phyloP scores from a whole-genome alignment of 208 protist genomes.

The Trypanosoma avium region DNA sequence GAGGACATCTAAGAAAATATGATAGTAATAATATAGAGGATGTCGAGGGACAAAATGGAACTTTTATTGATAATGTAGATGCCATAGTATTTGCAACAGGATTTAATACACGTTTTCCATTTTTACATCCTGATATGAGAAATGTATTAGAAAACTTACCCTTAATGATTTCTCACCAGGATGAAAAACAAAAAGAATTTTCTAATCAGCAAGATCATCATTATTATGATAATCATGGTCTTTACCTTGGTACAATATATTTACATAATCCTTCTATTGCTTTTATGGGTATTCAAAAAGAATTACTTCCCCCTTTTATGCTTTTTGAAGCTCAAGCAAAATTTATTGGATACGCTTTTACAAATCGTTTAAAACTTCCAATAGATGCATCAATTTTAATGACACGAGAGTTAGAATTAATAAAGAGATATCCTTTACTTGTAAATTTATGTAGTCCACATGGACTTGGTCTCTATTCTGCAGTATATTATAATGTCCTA shows the following conservation, averaged over 20 bases:
- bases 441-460: slow-evolving; percentile 36
- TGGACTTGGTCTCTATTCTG: slow-evolving; percentile 72
- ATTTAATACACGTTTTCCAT: slow-evolving; percentile 71
- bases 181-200: neutral
- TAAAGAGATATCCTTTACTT: slow-evolving; percentile 35
- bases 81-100: slow-evolving; percentile 82
- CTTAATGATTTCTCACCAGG: slow-evolving; percentile 11
- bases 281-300: slow-evolving; percentile 76
- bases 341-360: slow-evolving; percentile 82
- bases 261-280: slow-evolving; percentile 58
- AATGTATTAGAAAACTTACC: slow-evolving; percentile 47
- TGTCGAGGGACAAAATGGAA: slow-evolving; percentile 13
- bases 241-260: slow-evolving; percentile 82
- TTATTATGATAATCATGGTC: slow-evolving; percentile 22
- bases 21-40: neutral
- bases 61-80: slow-evolving; percentile 75
- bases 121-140: slow-evolving; percentile 68
- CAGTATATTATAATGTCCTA: slow-evolving; percentile 84
- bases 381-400: slow-evolving; percentile 24
- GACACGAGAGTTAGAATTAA: slow-evolving; percentile 39
- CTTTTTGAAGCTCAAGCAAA: slow-evolving; percentile 85
- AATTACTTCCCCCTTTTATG: slow-evolving; percentile 78
- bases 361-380: slow-evolving; percentile 55
- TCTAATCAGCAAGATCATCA: neutral
- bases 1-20: neutral